Base-by-base conservation (phyloP, 169 alveolate species). In the Plasmodium adleri region DNA sequence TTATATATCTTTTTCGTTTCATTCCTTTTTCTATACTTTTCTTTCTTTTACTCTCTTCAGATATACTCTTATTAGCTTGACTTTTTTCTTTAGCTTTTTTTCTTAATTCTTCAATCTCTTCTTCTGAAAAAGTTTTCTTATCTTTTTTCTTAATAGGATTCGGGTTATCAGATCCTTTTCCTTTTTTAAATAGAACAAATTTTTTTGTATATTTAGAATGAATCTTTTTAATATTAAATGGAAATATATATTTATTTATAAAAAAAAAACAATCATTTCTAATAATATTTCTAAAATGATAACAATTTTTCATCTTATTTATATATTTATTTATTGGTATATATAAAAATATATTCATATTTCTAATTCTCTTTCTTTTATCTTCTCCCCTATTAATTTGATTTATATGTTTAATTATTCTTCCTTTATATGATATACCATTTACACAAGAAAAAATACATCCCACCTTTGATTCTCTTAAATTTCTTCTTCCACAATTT, bases 71-170 rank as follows among this genome's bases (percentile, higher is more conserved):
- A 22, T 75, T 75, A 32, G 89, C 66, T 63, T 76, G 89, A 26
- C 49, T 22, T 20, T 76, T 76, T 76, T 76, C 89, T 56, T 76
- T 76, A n/a, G 89, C 89, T 32, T 68, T 76, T 63, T 39, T 67
- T 24, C 76, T 50, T 7, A 76, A 59, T 59, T 76, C 89, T 64
- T 76, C 89, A 64, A 76, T 76, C 67, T 76, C 89, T 64, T 76
- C 89, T 76, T 76, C 89, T 17, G 89, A 64, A 68, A 76, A 76
- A 13, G 28, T 59, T 13, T 76, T 76, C 45, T 76, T 76, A 17
- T 43, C 72, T 76, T 76, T 76, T 22, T 76, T 76, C 43, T 76
- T 76, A 5, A 76, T 49, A 39, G 47, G 10, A 28, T 74, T 15
- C 50, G 49, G 6, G 26, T 72, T 24, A n/a, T 43, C 89, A 43